phyloP scores from a whole-genome alignment of 768 basidiomycete genomes.

The Tulasnella sp. region DNA sequence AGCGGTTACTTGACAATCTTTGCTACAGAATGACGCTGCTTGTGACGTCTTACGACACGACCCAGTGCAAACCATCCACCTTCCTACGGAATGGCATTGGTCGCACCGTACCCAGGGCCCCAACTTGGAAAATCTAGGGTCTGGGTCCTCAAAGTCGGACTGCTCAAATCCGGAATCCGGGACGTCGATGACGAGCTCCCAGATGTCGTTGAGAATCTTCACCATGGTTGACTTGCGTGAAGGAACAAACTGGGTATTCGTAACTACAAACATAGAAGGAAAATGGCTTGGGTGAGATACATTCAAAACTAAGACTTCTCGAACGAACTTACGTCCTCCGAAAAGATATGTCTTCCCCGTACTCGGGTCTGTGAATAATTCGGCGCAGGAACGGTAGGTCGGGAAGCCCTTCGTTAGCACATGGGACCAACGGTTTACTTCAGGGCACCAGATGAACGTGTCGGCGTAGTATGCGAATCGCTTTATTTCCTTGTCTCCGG shows the following conservation, averaged over 20 bases:
- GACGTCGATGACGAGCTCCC: slow-evolving; percentile 35
- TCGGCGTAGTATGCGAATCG: slow-evolving; percentile 38
- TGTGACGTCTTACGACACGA: neutral
- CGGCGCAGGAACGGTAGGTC: slow-evolving; percentile 35
- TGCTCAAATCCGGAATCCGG: slow-evolving; percentile 34
- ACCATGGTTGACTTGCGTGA: slow-evolving; percentile 28
- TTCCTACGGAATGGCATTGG: slow-evolving; percentile 33
- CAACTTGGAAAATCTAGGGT: slow-evolving; percentile 32
- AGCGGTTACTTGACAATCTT: neutral
- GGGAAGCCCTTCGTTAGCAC: slow-evolving; percentile 38
- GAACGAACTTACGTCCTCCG: slow-evolving; percentile 29
- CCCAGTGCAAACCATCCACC: slow-evolving; percentile 35
- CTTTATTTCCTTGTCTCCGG: neutral
- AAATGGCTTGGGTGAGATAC: too few species aligned
- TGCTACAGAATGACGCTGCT: neutral
- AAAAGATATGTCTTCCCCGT: slow-evolving; percentile 37
- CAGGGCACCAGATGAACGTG: slow-evolving; percentile 33
- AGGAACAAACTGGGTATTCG: slow-evolving; percentile 35
- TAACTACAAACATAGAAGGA: slow-evolving; percentile 24
- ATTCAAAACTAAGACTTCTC: too few species aligned
- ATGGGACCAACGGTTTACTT: slow-evolving; percentile 32
- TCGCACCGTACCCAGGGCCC: slow-evolving; percentile 40
- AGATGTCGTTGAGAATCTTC: slow-evolving; percentile 34
- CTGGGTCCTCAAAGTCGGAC: slow-evolving; percentile 33
- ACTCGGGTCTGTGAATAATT: slow-evolving; percentile 32